Base-by-base conservation (phyloP, 305 asterid species). In the Lippia alba region DNA sequence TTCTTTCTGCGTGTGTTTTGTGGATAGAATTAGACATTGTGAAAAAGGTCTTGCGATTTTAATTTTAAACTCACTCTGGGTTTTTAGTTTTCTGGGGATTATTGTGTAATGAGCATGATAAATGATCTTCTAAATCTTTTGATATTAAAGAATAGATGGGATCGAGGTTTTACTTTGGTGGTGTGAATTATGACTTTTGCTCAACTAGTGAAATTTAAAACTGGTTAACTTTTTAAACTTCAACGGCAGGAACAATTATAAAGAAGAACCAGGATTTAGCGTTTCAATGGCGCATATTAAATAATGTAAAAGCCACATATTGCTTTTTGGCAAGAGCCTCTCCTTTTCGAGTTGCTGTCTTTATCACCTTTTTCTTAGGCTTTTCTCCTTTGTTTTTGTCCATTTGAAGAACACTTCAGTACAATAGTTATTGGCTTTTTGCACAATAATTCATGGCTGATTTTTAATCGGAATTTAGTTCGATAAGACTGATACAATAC, bases 321-420 rank as follows among this genome's bases (percentile, higher is more conserved):
- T 76, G 71, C 79, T 54, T 76, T 69, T 75, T 76, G 77, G 70
- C 60, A 55, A 67, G 76, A 67, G 80, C 76, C 69, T 12, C 44
- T 45, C 12, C 30, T 56, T 18, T 53, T 56, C 74, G 72, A 67
- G 65, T 32, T 49, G 3, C 0, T 53, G 56, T 69, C 58, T 46
- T 24, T 69, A 36, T 69, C 12, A 73, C 77, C 81, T 80, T 66
- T 76, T 70, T 34, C 64, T 41, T 54, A 6, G 70, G 73, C 83
- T 72, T 73, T 6, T 19, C 12, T 51, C 15, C 40, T 65, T 57
- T 10, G 48, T 24, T 58, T 46, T 68, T 59, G n/a, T 64, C 44
- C 10, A 63, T 14, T 64, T 44, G 15, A 24, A 12, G 70, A 61
- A 72, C 72, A 46, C 49, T 76, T 64, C 64, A 50, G 33, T 70